Base-by-base conservation (phyloP, 2,329 filamentous ascomycete species). In the Colletotrichum viniferum region DNA sequence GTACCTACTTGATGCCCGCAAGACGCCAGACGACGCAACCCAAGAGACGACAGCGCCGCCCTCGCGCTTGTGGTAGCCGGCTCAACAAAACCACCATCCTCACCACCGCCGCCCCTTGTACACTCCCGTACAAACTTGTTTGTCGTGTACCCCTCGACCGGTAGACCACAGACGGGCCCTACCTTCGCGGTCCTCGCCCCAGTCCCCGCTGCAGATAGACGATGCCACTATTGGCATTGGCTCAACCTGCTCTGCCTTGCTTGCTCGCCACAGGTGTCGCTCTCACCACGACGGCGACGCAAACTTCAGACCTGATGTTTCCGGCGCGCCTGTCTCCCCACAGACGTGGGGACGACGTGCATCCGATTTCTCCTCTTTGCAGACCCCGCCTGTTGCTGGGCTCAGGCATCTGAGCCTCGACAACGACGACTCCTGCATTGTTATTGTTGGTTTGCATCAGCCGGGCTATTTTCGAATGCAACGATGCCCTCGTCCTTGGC, bases 341-440 rank as follows among this genome's bases (percentile, higher is more conserved):
- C 73, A 64, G 18, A 21, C 64, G 64, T 76, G 70, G 69, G 43
- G 73, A 76, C 73, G 36, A 73, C 69, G 55, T 76, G 73, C 70
- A 60, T 76, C 73, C 73, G 73, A 71, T 69, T 69, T 76, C 69
- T 73, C 69, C 48, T 75, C 73, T 75, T 68, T 28, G 63, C 69
- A 72, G 63, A 76, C 73, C 73, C 73, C 69, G 73, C 73, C 69
- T 61, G 63, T 56, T 63, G 56, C 62, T 61, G 43, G 69, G 73
- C 62, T 55, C 67, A 26, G n/a, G 67, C 56, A 56, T 61, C 69
- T 67, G 70, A 68, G 69, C 56, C 34, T 66, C 63, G 34, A 30
- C 16, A 28, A 73, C 36, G 63, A 55, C 38, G 30, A 28, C 34
- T 73, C 43, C 55, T 73, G 73, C 64, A 67, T 48, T 63, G 38